Evolutionary conservation across 805 yeast genomes (phyloP), one percentile per base, ranked within the genome.

Genomic region (Candida wancherniae): DNA sequence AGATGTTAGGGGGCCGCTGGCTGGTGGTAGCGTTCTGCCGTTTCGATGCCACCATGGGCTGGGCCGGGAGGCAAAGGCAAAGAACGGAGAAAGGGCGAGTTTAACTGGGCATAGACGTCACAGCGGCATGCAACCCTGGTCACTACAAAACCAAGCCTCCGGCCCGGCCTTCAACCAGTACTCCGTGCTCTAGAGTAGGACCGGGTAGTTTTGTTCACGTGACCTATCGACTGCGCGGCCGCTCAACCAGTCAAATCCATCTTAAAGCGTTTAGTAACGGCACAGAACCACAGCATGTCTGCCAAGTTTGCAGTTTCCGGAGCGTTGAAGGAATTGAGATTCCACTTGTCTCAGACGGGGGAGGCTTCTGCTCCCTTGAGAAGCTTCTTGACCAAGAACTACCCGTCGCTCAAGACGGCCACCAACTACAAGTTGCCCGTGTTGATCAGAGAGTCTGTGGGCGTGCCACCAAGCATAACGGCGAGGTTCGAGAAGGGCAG

Each of bases 271-370:
- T 19, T 14, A 7, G 13, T 17, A 18, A 20, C 25, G 9, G 9
- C 3, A 14, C 23, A 21, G 3, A 9, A 3, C 22, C 12, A 11
- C 38, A 44, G 11, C 36, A 64, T 64, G 70, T 60, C 71, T 14
- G 33, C 45, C 25, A 66, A 63, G 41, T 65, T 56, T 39, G 58
- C 61, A 19, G 50, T 67, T 35, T 74, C 79, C n/a, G 55, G 61
- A 19, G 72, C 83, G 8, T 70, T 84, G 43, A 83, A 70, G 54
- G 95, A 85, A 66, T 68, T 85, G 51, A 74, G 95, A 58, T 81
- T 84, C 61, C 86, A 84, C 51, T 67, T 84, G 42, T 80, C 86
- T 19, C 92, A 82, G 58, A 70, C 80, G n/a, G 82, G 83, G n/a
- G 75, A 75, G 40, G 75, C 84, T 4, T 75, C 88, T 9, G 67